phyloP scores from a whole-genome alignment of 345 rosid species.

The Erucastrum elatum region DNA sequence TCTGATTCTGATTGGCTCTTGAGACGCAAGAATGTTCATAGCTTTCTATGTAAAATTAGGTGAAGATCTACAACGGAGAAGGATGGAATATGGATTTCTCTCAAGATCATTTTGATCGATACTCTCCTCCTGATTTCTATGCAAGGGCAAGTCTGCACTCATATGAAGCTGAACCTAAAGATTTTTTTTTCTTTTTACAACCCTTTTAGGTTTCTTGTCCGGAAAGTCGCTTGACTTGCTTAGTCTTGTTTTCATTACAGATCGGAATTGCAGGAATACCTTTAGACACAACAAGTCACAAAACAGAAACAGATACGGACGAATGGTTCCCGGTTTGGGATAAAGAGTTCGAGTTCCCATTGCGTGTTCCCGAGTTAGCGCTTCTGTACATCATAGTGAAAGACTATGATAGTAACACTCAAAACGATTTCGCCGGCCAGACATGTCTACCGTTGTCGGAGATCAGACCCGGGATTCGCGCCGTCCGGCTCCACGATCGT shows the following conservation, averaged over 20 bases:
- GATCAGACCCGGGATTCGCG: conserved; percentile 60
- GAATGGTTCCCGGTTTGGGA: conserved; percentile 84
- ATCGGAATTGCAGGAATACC: conserved; percentile 69
- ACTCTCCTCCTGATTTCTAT: conserved; percentile 87
- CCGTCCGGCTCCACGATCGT: conserved; percentile 59
- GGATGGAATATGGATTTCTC: conserved; percentile 83
- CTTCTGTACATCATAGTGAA: conserved; percentile 67
- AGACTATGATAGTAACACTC: conserved; percentile 68
- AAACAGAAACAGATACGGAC: conserved; percentile 61
- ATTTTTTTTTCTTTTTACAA: background rate
- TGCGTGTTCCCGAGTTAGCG: conserved; percentile 76
- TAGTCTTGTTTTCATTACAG: conserved; percentile 35
- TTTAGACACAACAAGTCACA: conserved; percentile 61
- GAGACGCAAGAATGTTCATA: background rate
- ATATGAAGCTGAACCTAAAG: background rate
- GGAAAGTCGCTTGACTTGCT: background rate
- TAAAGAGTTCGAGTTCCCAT: conserved; percentile 71
- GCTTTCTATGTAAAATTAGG: conserved; percentile 16
- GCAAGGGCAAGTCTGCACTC: conserved; percentile 49
- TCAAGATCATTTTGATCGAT: conserved; percentile 65
- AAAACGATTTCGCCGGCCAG: conserved; percentile 86
- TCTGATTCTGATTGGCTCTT: conserved; percentile 6
- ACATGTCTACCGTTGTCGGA: conserved; percentile 75
- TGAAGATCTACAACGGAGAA: conserved; percentile 71
- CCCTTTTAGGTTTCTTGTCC: conserved; percentile 1